Percentiles rank a stretch among this genome's conserved stretches.
phyloP scores from a whole-genome alignment of 306 rosid species.

The Amphicarpaea edgeworthii region DNA sequence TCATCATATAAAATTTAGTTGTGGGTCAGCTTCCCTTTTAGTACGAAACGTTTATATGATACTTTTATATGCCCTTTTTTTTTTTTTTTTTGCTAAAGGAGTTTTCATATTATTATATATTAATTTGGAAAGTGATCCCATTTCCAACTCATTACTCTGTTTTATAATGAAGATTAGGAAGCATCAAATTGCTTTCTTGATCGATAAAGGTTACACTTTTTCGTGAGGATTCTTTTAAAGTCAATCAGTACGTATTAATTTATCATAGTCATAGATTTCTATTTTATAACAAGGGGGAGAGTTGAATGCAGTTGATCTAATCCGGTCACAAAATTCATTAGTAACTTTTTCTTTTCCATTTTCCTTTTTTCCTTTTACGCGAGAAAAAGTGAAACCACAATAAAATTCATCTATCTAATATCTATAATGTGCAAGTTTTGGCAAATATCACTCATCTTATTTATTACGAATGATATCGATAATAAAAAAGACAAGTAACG shows the following conservation, averaged over 20 bases:
- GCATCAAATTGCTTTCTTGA: constrained; percentile 21
- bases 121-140: constrained; percentile 55
- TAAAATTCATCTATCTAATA: background rate
- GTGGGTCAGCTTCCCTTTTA: constrained; percentile 51
- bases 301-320: background rate
- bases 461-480: too few species aligned
- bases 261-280: constrained; percentile 3
- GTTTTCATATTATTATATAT: constrained; percentile 49
- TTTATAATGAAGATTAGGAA: constrained; percentile 57
- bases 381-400: background rate
- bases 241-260: background rate
- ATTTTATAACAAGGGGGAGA: background rate
- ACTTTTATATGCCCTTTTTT: constrained; percentile 50
- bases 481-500: too few species aligned
- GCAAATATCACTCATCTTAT: too few species aligned
- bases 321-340: background rate
- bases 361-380: background rate
- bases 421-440: background rate
- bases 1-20: constrained; percentile 16
- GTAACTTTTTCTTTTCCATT: background rate
- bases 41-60: constrained; percentile 40
- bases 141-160: constrained; percentile 56
- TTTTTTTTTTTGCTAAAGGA: constrained; percentile 54
- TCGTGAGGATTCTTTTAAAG: constrained; percentile 21
- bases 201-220: constrained; percentile 31